Evolutionary conservation across 2,329 filamentous ascomycete genomes (phyloP).

Genomic region (Hortaea sp.): DNA sequence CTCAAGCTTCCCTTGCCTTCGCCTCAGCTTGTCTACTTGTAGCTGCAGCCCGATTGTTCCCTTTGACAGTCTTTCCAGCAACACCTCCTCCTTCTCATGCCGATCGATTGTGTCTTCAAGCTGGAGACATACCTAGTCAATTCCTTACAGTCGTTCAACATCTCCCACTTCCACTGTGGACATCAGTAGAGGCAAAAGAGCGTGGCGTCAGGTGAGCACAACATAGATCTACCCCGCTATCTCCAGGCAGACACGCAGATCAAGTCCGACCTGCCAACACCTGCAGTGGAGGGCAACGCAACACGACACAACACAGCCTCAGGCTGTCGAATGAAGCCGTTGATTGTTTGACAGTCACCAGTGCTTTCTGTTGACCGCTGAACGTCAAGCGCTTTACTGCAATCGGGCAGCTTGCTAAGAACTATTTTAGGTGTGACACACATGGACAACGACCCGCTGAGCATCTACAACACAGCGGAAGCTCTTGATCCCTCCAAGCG

Average conservation of each 20-base stretch:
- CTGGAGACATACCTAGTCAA: no score
- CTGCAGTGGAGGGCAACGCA: background rate
- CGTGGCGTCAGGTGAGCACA: no score
- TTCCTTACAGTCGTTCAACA: no score
- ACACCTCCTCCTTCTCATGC: no score
- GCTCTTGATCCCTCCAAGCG: background rate
- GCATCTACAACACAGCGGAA: background rate
- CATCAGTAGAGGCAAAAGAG: no score
- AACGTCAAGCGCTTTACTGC: background rate
- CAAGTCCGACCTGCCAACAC: background rate
- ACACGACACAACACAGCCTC: background rate
- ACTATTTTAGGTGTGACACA: background rate
- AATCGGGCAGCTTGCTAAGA: background rate
- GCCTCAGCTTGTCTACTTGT: no score
- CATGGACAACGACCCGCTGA: background rate
- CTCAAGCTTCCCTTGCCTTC: no score
- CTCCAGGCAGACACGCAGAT: background rate
- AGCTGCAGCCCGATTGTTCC: no score
- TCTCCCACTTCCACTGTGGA: no score
- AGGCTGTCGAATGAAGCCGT: background rate
- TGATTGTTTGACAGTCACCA: background rate
- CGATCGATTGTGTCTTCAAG: no score
- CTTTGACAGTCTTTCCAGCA: no score
- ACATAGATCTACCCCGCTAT: background rate
- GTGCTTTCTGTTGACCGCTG: background rate